Percentiles rank a stretch among this genome's conserved stretches.
phyloP scores from a whole-genome alignment of 768 basidiomycete genomes.

The Pisolithus microcarpus region DNA sequence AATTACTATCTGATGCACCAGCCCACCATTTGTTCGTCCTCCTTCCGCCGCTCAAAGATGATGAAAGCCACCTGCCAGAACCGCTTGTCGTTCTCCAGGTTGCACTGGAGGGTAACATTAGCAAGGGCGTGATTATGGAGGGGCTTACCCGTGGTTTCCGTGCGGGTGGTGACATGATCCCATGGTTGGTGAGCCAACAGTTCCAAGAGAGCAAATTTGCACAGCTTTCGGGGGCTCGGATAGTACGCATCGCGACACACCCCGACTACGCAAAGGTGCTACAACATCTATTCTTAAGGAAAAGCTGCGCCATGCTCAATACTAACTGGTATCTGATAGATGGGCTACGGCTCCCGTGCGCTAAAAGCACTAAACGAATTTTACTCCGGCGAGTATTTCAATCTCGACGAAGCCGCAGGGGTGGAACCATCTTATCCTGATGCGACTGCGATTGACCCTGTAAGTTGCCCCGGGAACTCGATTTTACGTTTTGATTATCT shows the following conservation, averaged over 20 bases:
- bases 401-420: slow-evolving; percentile 61
- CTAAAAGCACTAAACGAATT: slow-evolving; percentile 82
- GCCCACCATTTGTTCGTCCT: slow-evolving; percentile 96
- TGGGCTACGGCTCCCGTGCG: slow-evolving; percentile 94
- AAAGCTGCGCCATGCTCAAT: neutral
- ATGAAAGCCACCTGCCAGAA: slow-evolving; percentile 86
- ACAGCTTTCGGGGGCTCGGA: slow-evolving; percentile 78
- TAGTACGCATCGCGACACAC: slow-evolving; percentile 92
- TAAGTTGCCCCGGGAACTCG: slow-evolving; percentile 14
- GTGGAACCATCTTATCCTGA: slow-evolving; percentile 57
- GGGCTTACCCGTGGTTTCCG: slow-evolving; percentile 76
- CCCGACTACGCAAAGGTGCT: slow-evolving; percentile 87
- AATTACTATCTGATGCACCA: slow-evolving; percentile 93
- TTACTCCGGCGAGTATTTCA: slow-evolving; percentile 90
- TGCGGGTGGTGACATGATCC: slow-evolving; percentile 94
- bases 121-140: slow-evolving; percentile 77
- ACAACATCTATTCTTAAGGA: neutral
- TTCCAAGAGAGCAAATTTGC: slow-evolving; percentile 97
- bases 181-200: slow-evolving; percentile 91
- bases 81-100: slow-evolving; percentile 95
- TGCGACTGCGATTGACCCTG: slow-evolving; percentile 42
- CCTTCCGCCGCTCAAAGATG: slow-evolving; percentile 84
- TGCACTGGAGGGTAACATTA: slow-evolving; percentile 90
- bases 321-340: slow-evolving; percentile 40
- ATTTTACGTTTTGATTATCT: neutral